Base-by-base conservation (phyloP, 2,329 filamentous ascomycete genomes). In the Bipolaris zeicola region DNA sequence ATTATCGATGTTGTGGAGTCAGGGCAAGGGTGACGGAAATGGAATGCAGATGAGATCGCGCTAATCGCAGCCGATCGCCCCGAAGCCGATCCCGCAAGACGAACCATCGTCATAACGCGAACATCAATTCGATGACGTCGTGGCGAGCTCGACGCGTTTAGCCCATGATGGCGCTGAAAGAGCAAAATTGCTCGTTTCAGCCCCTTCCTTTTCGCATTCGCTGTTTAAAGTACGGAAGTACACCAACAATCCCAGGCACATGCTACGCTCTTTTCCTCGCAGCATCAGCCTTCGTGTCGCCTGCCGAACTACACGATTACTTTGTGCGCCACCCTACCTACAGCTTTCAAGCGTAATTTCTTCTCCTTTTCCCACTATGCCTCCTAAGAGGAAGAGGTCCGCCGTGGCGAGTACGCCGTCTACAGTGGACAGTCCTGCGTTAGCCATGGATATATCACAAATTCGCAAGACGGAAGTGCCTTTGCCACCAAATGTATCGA, bases 301-400 rank as follows among this genome's bases (percentile, higher is more conserved):
- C 63, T 56, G 52, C 62, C 39, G 24, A 41, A 36, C 62, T n/a
- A 48, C 34, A 13, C 34, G 8, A 51, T 57, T 44, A 56, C 52
- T 51, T 52, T 60, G 56, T 57, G 62, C 61, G 48, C 57, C 59
- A 46, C 26, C 31, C 22, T 46, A 45, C 51, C 43, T 58, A 61
- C 16, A 55, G 52, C 48, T 36, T 45, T 61, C 52, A 48, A 43
- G 13, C 38, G 24, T 46, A 47, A 24, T 52, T 46, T 20, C 55
- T 26, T 50, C 20, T 50, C n/a, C 10, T 18, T 57, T 58, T 37
- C 33, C 49, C 20, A 36, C 31, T 33, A 74, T 74, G 71, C 63
- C 67, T 11, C 47, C 57, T 43, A 75, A 75, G 62, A 68, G 72
- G 20, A 74, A 73, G 58, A 63, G 67, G 34, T 70, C 70, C 24